phyloP scores from a whole-genome alignment of 177 flowering plant species.

The Vitis hybrid region DNA sequence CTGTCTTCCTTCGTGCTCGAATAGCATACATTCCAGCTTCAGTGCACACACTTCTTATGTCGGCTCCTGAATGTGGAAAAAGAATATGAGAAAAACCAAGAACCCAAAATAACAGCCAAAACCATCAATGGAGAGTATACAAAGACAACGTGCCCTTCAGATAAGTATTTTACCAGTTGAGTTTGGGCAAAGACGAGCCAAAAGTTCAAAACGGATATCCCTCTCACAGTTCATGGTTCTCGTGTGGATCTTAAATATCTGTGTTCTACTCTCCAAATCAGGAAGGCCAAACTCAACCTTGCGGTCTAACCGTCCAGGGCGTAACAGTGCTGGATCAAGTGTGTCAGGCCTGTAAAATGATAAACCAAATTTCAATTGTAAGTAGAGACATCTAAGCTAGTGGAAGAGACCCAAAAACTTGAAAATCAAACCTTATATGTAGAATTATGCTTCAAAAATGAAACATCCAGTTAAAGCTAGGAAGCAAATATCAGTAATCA shows the following conservation, averaged over 20 bases:
- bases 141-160: too few relatives aligned
- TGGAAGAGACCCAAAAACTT: neutral
- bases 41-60: slow-evolving; percentile 94
- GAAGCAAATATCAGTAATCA: too few relatives aligned
- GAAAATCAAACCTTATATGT: neutral
- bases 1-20: slow-evolving; percentile 90
- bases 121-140: too few relatives aligned
- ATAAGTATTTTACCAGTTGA: slow-evolving; percentile 67
- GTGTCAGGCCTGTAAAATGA: slow-evolving; percentile 83
- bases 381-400: neutral
- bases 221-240: slow-evolving; percentile 98
- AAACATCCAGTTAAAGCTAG: neutral
- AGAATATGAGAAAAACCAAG: neutral
- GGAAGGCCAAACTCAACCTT: slow-evolving; percentile 98
- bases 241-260: slow-evolving; percentile 95
- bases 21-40: slow-evolving; percentile 98
- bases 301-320: slow-evolving; percentile 94
- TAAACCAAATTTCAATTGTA: neutral
- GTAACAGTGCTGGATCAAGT: slow-evolving; percentile 88
- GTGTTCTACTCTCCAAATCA: slow-evolving; percentile 94
- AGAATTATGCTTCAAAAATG: neutral
- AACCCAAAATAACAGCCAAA: too few relatives aligned
- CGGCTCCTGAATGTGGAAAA: slow-evolving; percentile 62
- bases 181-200: slow-evolving; percentile 96
- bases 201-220: slow-evolving; percentile 89